These are phyloP conservation scores for Polyrhizophydium stewartii DNA, from an alignment of 371 early-diverging fungal genomes.

Conservation along the genomic window DNA sequence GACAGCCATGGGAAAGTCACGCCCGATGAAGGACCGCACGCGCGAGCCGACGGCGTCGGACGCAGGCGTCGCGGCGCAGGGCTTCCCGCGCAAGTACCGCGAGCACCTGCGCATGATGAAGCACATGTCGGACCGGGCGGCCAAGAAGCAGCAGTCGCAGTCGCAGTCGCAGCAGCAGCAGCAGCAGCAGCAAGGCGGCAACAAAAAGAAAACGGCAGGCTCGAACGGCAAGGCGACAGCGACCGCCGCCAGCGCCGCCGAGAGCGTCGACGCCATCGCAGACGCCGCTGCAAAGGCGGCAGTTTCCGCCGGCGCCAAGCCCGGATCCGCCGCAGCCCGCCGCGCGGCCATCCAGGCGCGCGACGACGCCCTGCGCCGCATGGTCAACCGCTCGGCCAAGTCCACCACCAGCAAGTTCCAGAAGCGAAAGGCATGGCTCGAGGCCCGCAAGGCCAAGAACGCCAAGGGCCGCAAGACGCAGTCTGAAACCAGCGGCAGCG, in stretches of 20 bases:
- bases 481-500: too few relatives aligned
- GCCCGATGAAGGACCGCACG: neutral
- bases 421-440: neutral
- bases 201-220: neutral
- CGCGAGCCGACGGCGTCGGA: neutral
- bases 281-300: too few relatives aligned
- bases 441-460: neutral
- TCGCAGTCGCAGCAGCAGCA: too few relatives aligned
- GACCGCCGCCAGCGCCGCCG: neutral
- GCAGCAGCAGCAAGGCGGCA: too few relatives aligned
- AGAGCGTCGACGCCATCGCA: neutral
- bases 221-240: neutral
- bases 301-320: neutral
- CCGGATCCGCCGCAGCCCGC: neutral
- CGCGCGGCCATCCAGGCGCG: neutral
- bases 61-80: neutral
- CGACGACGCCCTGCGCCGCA: neutral
- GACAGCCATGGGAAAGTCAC: neutral
- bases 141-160: neutral
- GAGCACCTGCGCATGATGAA: neutral
- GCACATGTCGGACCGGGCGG: neutral
- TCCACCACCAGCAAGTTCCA: neutral
- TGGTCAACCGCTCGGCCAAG: neutral
- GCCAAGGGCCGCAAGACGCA: neutral
- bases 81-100: conserved; percentile 3